Base-by-base conservation (phyloP, 331 rosid species). In the Saraca asoca region DNA sequence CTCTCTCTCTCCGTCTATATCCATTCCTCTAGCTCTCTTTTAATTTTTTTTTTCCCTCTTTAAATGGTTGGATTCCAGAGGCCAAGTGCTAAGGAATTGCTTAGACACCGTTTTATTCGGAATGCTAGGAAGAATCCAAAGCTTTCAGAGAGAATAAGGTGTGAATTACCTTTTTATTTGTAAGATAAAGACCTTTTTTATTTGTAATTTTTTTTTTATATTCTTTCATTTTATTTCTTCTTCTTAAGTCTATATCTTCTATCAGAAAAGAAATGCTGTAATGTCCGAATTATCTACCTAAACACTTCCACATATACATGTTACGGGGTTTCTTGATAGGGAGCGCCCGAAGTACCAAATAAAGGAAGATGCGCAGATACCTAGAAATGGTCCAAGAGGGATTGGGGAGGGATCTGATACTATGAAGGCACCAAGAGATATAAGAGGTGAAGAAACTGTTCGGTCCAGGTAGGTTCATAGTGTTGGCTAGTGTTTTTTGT, bases 81-180 rank as follows among this genome's bases (percentile, higher is more conserved):
- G 81, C 85, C 85, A 64, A 86, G 95, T 83, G 99, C 99, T 68
- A 95, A 86, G 88, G 99, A 95, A 80, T 95, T 95, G 72, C 81
- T 90, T 69, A 91, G 76, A 81, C 95, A 91, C 69, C 96, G 97
- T 42, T 88, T 95, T 82, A 91, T 95, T 72, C 85, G 83, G 75
- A 90, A 79, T 79, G 91, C 88, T 39, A 91, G 89, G 91, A 91
- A 79, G 92, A 85, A 88, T 73, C 87, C 89, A 31, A 83, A 89
- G 78, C 97, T 95, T 70, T 63, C 69, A 58, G 99, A 95, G 83
- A 90, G 99, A 91, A 88, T 95, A 80, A 86, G 99, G 99, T 95
- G 64, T 35, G 43, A 68, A 18, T 41, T 63, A 24, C 46, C 75
- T 70, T 77, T 58, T 24, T 24, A 1, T 24, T 3, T 24, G 31